Evolutionary conservation across 495 filamentous ascomycete genomes (phyloP).

Genomic region (Entonaema liquescens): DNA sequence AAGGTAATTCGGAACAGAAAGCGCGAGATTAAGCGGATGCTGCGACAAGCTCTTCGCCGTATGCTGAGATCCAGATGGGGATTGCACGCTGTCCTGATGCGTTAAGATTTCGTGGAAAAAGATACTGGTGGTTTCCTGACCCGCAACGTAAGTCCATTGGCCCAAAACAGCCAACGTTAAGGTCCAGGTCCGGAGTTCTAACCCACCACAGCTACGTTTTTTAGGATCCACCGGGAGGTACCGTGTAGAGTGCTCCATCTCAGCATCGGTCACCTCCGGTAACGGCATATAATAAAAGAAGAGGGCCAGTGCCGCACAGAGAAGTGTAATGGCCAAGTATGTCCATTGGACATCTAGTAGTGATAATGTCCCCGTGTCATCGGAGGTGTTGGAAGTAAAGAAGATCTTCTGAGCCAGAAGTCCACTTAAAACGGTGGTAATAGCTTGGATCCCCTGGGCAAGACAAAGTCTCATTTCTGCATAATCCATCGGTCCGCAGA

Average conservation of each 20-base stretch:
- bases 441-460: constrained; percentile 73
- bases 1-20: constrained; percentile 63
- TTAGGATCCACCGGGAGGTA: constrained; percentile 53
- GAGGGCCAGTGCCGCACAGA: constrained; percentile 70
- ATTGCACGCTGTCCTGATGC: constrained; percentile 53
- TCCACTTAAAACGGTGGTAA: constrained; percentile 71
- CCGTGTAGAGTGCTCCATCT: constrained; percentile 56
- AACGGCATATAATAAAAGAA: constrained; percentile 68
- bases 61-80: constrained; percentile 47
- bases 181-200: constrained; percentile 52
- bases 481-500: constrained; percentile 59
- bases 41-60: constrained; percentile 6
- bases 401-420: constrained; percentile 74
- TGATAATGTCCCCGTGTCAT: constrained; percentile 39
- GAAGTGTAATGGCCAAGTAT: constrained; percentile 76
- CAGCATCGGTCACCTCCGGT: constrained; percentile 60
- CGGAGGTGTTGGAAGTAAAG: constrained; percentile 55
- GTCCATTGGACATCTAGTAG: constrained; percentile 79
- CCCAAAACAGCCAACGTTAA: constrained; percentile 71
- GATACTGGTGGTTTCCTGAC: constrained; percentile 74
- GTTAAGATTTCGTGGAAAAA: constrained; percentile 65
- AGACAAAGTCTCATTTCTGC: constrained; percentile 69
- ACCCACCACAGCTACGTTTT: constrained; percentile 47
- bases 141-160: constrained; percentile 78
- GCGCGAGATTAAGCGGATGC: constrained; percentile 54